Base-by-base conservation (phyloP, 495 filamentous ascomycete genomes). In the Thozetella sp. region DNA sequence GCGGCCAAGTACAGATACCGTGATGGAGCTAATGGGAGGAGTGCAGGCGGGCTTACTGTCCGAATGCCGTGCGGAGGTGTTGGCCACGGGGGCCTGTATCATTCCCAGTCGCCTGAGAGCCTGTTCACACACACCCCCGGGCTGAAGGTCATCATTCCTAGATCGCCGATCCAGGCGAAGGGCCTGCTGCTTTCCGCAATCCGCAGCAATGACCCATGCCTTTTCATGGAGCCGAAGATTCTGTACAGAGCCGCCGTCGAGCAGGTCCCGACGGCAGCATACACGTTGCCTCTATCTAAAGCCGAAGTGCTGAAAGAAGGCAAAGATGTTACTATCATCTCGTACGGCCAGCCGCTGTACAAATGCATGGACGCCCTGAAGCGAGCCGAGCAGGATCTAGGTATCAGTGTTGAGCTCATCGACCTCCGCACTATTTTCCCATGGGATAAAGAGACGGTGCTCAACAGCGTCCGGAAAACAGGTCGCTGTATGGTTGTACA, bases 221-320 rank as follows among this genome's bases (percentile, higher is more conserved):
- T 99, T 24, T 97, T 99, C 75, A 90, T 99, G 90, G 95, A 99
- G 72, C 96, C 95, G 0, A 99, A 99, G 78, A 88, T 93, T 10
- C 77, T 99, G 17, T 99, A 99, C 67, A 88, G 95, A 22, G 96
- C 96, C 0, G 93, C 95, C 0, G 92, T 97, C 25, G 95, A 99
- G 71, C 91, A 98, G 71, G 95, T 99, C 2, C 96, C 95, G 17
- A 86, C 86, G 4, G 88, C 82, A 37, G 80, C 89, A 19, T 99
- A 97, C 68, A 87, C 86, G 1, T 81, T 99, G 23, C 93, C 94
- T 1, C 81, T 99, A 2, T 92, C 88, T 51, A 93, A 92, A 69
- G 95, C 95, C 0, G 94, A 99, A 71, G 75, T 97, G 2, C 68
- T 99, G 11, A 95, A 94, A 69, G 81, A 87, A 54, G 95, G 95